Base-by-base conservation (phyloP, 2,329 filamentous ascomycete genomes). In the Lecanoromycetidae sp. region DNA sequence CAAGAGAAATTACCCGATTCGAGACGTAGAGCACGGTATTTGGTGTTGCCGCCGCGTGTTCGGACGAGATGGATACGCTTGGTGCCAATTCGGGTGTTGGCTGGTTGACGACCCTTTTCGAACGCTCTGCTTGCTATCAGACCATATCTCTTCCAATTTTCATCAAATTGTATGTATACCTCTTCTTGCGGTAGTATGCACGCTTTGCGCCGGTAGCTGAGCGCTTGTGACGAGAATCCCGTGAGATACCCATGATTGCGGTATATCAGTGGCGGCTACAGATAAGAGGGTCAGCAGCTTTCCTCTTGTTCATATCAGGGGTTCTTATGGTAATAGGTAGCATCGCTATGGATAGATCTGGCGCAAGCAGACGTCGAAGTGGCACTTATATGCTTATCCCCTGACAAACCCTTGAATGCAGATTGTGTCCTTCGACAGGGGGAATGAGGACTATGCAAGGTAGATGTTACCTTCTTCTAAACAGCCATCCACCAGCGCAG, bases 211-310 rank as follows among this genome's bases (percentile, higher is more conserved):
- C 93, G 71, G 93, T 85, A 72, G 90, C 88, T 74, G 87, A 88
- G 77, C 91, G 88, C 85, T 98, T 98, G 83, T 98, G 91, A 78
- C 91, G 87, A 72, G 87, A 94, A 77, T 96, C 90, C 78, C 91
- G 86, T 75, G 90, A 95, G 78, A 98, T 96, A 98, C 91, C 85
- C 84, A 90, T 90, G 76, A 82, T 85, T 84, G 80, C 81, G 74
- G 75, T 76, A 35, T 35, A 29, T 51, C 32, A 47, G 30, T 26
- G 43, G 49, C 46, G 50, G 48, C 52, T 54, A 8, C 26, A 23
- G 12, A 25, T 35, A 12, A 17, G 17, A 12, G 4, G 1, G 17
- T 40, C 17, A 45, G 41, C 19, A 44, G n/a, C 8, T 5, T 22
- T 19, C 36, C 13, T 4, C 4, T n/a, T 0, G 4, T 13, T 2